phyloP scores from a whole-genome alignment of 495 filamentous ascomycete species.

The Aspergillus haitiensis region DNA sequence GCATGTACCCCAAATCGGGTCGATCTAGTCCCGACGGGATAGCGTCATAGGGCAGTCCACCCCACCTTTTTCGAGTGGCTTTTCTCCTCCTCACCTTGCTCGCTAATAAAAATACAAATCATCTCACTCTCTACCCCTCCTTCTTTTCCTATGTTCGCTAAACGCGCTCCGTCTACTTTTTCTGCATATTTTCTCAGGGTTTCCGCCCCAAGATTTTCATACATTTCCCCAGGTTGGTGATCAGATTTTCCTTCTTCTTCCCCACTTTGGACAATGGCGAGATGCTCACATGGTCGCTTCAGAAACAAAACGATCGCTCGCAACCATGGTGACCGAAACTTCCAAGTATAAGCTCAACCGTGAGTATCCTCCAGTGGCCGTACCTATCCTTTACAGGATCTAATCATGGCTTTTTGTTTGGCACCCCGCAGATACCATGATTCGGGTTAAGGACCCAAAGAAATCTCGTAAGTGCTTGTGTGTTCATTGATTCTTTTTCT shows the following conservation, averaged over 20 bases:
- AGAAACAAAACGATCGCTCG: conserved; percentile 39
- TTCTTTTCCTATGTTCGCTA: conserved; percentile 26
- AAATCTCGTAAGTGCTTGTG: conserved; percentile 55
- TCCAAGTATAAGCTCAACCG: conserved; percentile 88
- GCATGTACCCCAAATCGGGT: background rate
- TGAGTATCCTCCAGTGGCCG: conserved; percentile 41
- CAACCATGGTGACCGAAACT: conserved; percentile 75
- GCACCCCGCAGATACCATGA: conserved; percentile 56
- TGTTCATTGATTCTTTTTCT: background rate
- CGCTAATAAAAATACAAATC: conserved; percentile 15
- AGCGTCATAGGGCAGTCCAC: conserved; percentile 21
- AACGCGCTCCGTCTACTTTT: conserved; percentile 21
- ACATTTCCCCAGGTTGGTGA: conserved; percentile 24
- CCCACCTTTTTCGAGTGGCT: conserved; percentile 19
- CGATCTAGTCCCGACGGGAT: conserved; percentile 12
- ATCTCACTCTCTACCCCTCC: conserved; percentile 14
- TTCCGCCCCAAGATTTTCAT: conserved; percentile 26
- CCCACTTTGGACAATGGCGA: conserved; percentile 20
- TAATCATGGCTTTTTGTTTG: conserved; percentile 6
- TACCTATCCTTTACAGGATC: background rate
- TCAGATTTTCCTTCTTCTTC: conserved; percentile 7
- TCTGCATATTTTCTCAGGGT: conserved; percentile 28
- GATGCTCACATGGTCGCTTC: conserved; percentile 22
- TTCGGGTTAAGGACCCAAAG: conserved; percentile 93
- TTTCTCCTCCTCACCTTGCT: conserved; percentile 25